Base-by-base conservation (phyloP, 1,284 basidiomycete species). In the Heterobasidion annosum region DNA sequence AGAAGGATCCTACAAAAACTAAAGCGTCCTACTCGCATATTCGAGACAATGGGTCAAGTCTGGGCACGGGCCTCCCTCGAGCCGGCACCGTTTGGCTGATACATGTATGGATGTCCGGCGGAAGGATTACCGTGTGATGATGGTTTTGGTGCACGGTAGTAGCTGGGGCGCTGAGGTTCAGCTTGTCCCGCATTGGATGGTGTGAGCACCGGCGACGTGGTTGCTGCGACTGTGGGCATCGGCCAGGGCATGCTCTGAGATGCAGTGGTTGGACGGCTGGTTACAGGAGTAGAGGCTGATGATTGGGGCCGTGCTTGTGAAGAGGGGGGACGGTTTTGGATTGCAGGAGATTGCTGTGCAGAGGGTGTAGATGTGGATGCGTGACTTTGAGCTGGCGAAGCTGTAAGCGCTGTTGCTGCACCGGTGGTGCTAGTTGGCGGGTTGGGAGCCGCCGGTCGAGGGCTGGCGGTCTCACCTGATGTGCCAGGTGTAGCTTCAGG, bases 81-180 rank as follows among this genome's bases (percentile, higher is more conserved):
- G 34, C 40, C 16, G 10, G 19, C 35, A 18, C 72, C 75, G 57
- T 73, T 75, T 44, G 75, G 67, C 45, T 72, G 69, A 56, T 72
- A 77, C 67, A 76, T 73, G 61, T 70, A 77, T 53, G 71, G 75
- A 59, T 75, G 73, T 34, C 65, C 62, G 16, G 70, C 57, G n/a
- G 66, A 56, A 2, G 66, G 57, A 32, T 63, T 62, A 5, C 63
- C 61, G 44, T 68, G 64, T 12, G 67, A 63, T 16, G 65, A 62
- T 33, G 70, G 48, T 13, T 67, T 66, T 46, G 70, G 67, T 48
- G 65, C 64, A 34, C 73, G 68, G 52, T 73, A 71, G 53, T 73
- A 73, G 32, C 58, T 58, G 51, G 58, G 60, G 47, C 58, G 63
- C 34, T 67, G 62, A 34, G 66, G 63, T 15, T 74, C 71, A 52